Evolutionary conservation across 1,284 basidiomycete genomes (phyloP), one percentile per base, ranked within the genome.

Genomic region (Rhodotorula mucilaginosa): DNA sequence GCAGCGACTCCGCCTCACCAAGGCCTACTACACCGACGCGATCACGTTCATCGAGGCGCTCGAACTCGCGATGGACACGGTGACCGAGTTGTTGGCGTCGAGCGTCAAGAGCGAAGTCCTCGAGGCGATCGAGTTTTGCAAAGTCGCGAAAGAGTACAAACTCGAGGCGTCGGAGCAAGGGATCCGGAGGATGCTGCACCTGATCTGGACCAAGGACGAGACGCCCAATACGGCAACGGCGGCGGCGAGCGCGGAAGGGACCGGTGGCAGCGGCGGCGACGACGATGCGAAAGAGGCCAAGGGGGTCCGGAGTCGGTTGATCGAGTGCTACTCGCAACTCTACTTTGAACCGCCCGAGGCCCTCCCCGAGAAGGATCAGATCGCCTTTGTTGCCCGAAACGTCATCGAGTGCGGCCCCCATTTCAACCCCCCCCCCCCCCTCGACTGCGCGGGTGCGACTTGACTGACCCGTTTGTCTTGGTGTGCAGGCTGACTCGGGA

Each of bases 201-300:
- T 99, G 51, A 93, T 99, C 78, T 99, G 97, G 97, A 87, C 88
- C 19, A 99, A 98, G 80, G 96, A 98, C 80, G 94, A 94, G 80
- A 90, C 85, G 58, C 86, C 92, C 34, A 46, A 67, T 16, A 48
- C 58, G 19, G 54, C 66, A 2, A 23, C 70, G 16, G 64, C 64
- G 2, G 51, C 67, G 8, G 26, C 64, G 29, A 16, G 44, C 2
- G 31, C 46, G 3, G 47, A 23, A 4, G 23, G 18, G n/a, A 31
- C 48, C n/a, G 52, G 44, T 4, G 58, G 23, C 15, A 46, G 44
- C 8, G 65, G 13, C 26, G 66, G 29, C 51, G 70, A 48, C 12
- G 90, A 91, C 19, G 87, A 87, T 29, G 91, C 90, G 19, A 90
- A 91, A 77, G 91, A 95, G 79, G 82, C 94, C 63, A 97, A 95